phyloP scores from a whole-genome alignment of 345 rosid genomes.

The Adansonia digitata region DNA sequence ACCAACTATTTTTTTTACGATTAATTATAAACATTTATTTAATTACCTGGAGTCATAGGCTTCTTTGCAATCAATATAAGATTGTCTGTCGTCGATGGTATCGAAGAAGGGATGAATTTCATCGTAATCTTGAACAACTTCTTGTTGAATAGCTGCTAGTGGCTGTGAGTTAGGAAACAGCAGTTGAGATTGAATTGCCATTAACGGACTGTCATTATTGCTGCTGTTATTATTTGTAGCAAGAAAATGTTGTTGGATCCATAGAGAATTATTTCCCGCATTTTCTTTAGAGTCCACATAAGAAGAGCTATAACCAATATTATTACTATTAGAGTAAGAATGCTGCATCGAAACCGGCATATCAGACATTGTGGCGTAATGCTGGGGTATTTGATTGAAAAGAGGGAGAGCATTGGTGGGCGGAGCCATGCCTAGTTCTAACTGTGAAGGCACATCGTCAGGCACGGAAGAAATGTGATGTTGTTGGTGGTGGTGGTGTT shows the following conservation, averaged over 20 bases:
- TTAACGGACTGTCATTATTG: conserved; percentile 23
- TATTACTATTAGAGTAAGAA: conserved; percentile 38
- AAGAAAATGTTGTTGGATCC: conserved; percentile 39
- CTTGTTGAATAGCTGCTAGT: conserved; percentile 35
- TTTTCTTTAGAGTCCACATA: conserved; percentile 43
- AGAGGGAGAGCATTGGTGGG: conserved; percentile 35
- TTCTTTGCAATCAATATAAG: conserved; percentile 57
- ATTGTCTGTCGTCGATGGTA: conserved; percentile 71
- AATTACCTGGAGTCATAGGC: conserved; percentile 46
- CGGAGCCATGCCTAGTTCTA: conserved; percentile 73
- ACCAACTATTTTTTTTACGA: too few species aligned
- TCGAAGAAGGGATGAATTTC: conserved; percentile 77
- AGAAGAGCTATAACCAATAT: conserved; percentile 21
- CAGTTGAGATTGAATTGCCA: conserved; percentile 45
- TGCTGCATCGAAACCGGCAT: conserved; percentile 34
- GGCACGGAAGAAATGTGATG: conserved; percentile 24
- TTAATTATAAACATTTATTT: not conserved
- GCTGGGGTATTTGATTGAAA: conserved; percentile 22
- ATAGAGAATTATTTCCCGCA: conserved; percentile 25
- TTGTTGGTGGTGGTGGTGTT: conserved; percentile 37
- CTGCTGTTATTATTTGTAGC: conserved; percentile 17
- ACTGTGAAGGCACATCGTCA: conserved; percentile 52
- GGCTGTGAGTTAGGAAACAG: conserved; percentile 29
- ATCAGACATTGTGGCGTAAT: conserved; percentile 8
- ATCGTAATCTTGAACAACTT: conserved; percentile 55